phyloP scores from a whole-genome alignment of 192 early-diverging fungal species.

The Coemansia sp. region DNA sequence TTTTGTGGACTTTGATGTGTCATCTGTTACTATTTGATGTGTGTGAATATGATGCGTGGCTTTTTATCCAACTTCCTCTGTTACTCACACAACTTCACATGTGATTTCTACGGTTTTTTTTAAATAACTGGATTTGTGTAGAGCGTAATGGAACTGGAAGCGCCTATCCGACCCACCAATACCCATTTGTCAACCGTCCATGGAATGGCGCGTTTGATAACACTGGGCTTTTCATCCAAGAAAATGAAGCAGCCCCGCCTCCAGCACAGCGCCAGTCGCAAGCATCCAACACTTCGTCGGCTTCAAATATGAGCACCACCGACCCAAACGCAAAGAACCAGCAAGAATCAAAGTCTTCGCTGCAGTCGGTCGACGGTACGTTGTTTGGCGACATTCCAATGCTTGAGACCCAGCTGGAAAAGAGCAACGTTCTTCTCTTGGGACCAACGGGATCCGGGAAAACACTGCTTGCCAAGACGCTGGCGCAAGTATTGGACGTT shows the following conservation, averaged over 20 bases:
- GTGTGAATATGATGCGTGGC: not conserved
- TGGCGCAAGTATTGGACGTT: slow-evolving; percentile 80
- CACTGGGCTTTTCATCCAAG: slow-evolving; percentile 33
- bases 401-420: slow-evolving; percentile 68
- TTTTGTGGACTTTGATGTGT: not conserved
- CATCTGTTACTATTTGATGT: not conserved
- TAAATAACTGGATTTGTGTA: not conserved
- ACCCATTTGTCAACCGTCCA: slow-evolving; percentile 39
- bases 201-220: slow-evolving; percentile 49
- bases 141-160: slow-evolving; percentile 42
- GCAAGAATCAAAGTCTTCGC: not conserved
- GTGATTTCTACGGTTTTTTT: not conserved
- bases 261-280: not conserved
- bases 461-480: slow-evolving; percentile 78
- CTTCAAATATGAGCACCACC: not conserved
- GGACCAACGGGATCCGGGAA: slow-evolving; percentile 88
- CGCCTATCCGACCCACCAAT: slow-evolving; percentile 43
- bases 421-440: slow-evolving; percentile 85
- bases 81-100: not conserved
- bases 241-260: slow-evolving; percentile 3
- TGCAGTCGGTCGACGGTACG: not conserved
- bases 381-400: not conserved
- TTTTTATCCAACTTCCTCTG: not conserved
- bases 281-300: not conserved
- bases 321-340: not conserved